Evolutionary conservation across 345 rosid genomes (phyloP), one percentile per base, ranked within the genome.

Genomic region (Arabidopsis suecica): DNA sequence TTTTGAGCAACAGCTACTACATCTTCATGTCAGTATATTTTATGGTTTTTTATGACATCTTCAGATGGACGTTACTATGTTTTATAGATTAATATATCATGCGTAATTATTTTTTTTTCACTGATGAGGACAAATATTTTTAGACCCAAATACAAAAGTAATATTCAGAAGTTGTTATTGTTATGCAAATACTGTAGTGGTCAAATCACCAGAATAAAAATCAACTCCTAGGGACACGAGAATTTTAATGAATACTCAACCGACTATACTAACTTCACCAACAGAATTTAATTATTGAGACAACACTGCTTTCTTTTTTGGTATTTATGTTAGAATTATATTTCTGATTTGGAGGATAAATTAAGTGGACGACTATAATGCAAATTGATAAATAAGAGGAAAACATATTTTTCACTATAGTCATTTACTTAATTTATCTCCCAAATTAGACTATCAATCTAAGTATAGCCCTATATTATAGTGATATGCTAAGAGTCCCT

Each of bases 1-100:
- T n/a, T n/a, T n/a, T n/a, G n/a, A n/a, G n/a, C n/a, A n/a, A n/a
- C n/a, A 50, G 12, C 65, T 33, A 62, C 40, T 65, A 55, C 49
- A 74, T 65, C 61, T 22, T 73, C 6, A 74, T 33, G 72, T 74
- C 41, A 44, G n/a, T 56, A 36, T 54, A 51, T 49, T 51, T 20
- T 62, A 18, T 53, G 58, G 36, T 18, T n/a, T 11, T 40, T 28
- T 16, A 42, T 73, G 71, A 10, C 11, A 55, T 56, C 50, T 11
- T 37, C 38, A 20, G 30, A 28, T 63, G 71, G 65, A 55, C 11
- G 25, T 47, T 18, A 28, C 32, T 28, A 41, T 32, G 22, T 53
- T 1, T 37, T 61, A 38, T 72, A 9, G 22, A 36, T 37, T 49
- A 23, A 14, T 22, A 11, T n/a, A 70, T 20, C 11, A 28, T 37